A percentile compares a stretch with the other conserved stretches of the same genome.
Conservation (phyloP, 768 basidiomycete species). For the Xanthoconium stramineum region DNA sequence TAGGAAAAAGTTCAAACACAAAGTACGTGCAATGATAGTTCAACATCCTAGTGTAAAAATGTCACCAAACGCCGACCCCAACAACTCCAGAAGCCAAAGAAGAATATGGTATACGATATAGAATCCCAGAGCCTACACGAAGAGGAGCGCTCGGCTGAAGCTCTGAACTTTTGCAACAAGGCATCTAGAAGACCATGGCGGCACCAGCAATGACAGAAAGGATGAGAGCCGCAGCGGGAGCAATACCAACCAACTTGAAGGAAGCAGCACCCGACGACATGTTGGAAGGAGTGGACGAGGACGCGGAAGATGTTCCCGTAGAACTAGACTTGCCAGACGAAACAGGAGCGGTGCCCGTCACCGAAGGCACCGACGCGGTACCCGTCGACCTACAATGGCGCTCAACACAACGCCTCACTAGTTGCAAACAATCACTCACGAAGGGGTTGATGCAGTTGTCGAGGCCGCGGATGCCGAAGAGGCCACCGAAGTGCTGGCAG, state of each 20-base stretch:
- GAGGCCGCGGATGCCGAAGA: slow-evolving; percentile 12
- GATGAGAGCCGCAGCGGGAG: slow-evolving; percentile 34
- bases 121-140: background rate
- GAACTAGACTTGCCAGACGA: background rate
- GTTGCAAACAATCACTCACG: slow-evolving; percentile 3
- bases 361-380: background rate
- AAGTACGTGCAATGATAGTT: slow-evolving; percentile 8
- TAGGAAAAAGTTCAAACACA: slow-evolving; percentile 20
- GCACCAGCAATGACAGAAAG: slow-evolving; percentile 50
- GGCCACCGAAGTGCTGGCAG: slow-evolving; percentile 3
- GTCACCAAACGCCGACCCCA: slow-evolving; percentile 9
- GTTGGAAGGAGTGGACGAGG: slow-evolving; percentile 22
- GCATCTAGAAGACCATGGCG: slow-evolving; percentile 41
- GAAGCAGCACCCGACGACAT: slow-evolving; percentile 30
- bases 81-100: slow-evolving; percentile 6
- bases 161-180: slow-evolving; percentile 4
- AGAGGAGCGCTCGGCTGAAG: background rate
- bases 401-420: background rate
- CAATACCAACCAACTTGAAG: slow-evolving; percentile 32
- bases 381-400: background rate
- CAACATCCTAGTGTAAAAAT: slow-evolving; percentile 13
- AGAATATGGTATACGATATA: slow-evolving; percentile 18
- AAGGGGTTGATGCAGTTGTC: background rate
- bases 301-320: slow-evolving; percentile 1
- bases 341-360: slow-evolving; percentile 9